Conservation (phyloP, 179 eudicot genomes). For the Beta lomatogona region DNA sequence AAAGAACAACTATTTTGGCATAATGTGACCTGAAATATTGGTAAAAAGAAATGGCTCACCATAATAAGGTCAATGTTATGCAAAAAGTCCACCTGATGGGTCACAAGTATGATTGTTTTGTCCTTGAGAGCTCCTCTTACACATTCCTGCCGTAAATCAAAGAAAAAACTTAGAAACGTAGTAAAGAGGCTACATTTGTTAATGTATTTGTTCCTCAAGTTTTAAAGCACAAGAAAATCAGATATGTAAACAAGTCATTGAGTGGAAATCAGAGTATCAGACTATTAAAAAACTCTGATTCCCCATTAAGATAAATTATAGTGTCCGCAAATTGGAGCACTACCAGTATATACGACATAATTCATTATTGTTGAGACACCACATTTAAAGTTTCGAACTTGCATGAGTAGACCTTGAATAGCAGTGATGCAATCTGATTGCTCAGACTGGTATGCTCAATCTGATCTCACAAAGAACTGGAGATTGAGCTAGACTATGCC, state of each 20-base stretch:
- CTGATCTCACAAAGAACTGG: no score
- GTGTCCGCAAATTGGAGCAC: neutral
- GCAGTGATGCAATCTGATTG: no score
- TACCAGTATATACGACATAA: neutral
- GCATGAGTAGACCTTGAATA: no score
- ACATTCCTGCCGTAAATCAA: conserved; percentile 65
- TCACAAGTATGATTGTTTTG: conserved; percentile 87
- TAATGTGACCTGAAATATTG: neutral
- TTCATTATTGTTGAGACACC: no score
- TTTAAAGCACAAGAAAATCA: neutral
- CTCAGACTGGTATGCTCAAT: no score
- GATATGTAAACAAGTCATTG: neutral
- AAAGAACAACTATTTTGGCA: neutral
- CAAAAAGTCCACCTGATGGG: conserved; percentile 97
- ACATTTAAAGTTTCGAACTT: no score
- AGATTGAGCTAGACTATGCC: no score
- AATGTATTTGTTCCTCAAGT: neutral
- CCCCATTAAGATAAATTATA: neutral
- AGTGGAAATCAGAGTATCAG: neutral
- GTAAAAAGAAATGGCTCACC: conserved; percentile 40
- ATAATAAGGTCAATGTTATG: conserved; percentile 84
- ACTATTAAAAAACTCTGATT: neutral
- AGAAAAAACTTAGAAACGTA: neutral
- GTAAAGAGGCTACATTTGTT: neutral
- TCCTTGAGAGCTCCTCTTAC: conserved; percentile 80